Evolutionary conservation across 2,329 filamentous ascomycete species (phyloP).

Genomic region (Apiospora sp.): DNA sequence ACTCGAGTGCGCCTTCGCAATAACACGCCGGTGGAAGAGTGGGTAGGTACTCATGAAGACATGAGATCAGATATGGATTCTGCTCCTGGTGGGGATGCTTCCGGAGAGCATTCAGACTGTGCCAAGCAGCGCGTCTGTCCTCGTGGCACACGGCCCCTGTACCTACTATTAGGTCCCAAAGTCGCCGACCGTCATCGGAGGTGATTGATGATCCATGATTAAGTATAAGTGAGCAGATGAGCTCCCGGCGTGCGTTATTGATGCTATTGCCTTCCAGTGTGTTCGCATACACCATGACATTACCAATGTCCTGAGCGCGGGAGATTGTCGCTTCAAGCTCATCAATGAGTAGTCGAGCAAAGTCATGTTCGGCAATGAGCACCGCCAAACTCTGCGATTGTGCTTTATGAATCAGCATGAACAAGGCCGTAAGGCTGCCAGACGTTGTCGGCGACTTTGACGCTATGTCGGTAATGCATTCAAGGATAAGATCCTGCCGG

Average conservation of each 20-base stretch:
- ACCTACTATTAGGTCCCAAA: slow-evolving; percentile 81
- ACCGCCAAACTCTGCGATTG: slow-evolving; percentile 59
- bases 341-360: slow-evolving; percentile 68
- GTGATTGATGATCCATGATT: slow-evolving; percentile 69
- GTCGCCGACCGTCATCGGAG: slow-evolving; percentile 63
- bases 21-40: slow-evolving; percentile 64
- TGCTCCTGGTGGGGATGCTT: slow-evolving; percentile 47
- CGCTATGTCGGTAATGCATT: slow-evolving; percentile 74
- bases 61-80: slow-evolving; percentile 64
- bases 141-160: slow-evolving; percentile 63
- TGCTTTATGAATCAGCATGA: slow-evolving; percentile 55
- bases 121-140: slow-evolving; percentile 75
- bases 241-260: slow-evolving; percentile 63
- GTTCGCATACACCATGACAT: slow-evolving; percentile 55
- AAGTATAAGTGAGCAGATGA: slow-evolving; percentile 65
- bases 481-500: slow-evolving; percentile 68
- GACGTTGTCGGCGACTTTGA: slow-evolving; percentile 69
- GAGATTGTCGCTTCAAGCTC: slow-evolving; percentile 67
- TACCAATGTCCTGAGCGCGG: slow-evolving; percentile 50
- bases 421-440: slow-evolving; percentile 76
- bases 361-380: slow-evolving; percentile 67
- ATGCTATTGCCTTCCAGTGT: slow-evolving; percentile 44
- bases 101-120: slow-evolving; percentile 63
- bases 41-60: slow-evolving; percentile 65
- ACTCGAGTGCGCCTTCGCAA: slow-evolving; percentile 68